phyloP scores from a whole-genome alignment of 805 yeast genomes.

The Wickerhamiella azyma region DNA sequence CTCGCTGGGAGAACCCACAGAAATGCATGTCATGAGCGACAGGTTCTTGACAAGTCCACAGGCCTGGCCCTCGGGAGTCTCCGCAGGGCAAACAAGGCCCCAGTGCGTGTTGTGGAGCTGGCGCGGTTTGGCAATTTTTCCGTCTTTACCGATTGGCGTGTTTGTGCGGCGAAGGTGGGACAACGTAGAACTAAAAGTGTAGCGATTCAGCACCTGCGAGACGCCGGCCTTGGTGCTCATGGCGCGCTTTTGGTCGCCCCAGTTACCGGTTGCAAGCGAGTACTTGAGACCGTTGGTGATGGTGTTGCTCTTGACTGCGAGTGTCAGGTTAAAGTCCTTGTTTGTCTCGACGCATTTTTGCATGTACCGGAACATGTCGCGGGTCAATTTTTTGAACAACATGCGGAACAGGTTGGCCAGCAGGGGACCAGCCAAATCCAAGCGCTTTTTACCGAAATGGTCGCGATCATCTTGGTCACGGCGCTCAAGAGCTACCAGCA shows the following conservation, averaged over 20 bases:
- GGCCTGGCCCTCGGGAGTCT: conserved; percentile 99
- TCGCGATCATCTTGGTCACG: conserved; percentile 98
- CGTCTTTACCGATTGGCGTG: conserved; percentile 98
- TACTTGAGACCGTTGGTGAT: conserved; percentile 95
- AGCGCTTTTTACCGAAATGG: conserved; percentile 96
- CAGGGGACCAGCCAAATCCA: conserved; percentile 97
- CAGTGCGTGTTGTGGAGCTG: conserved; percentile 98
- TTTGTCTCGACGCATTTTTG: conserved; percentile 98
- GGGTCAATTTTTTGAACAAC: conserved; percentile 85
- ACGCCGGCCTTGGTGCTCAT: conserved; percentile 99
- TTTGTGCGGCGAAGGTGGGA: conserved; percentile 98
- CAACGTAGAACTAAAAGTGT: conserved; percentile 95
- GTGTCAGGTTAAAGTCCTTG: conserved; percentile 87
- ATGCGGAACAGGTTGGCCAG: conserved; percentile 91
- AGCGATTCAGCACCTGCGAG: conserved; percentile 93
- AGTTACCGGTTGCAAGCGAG: conserved; percentile 97
- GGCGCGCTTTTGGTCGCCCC: conserved; percentile 99
- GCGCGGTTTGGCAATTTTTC: conserved; percentile 97
- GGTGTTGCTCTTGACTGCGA: conserved; percentile 94
- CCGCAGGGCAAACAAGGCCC: conserved; percentile 99
- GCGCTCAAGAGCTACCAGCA: conserved; percentile 91
- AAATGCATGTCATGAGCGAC: conserved; percentile 92
- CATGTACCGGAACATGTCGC: conserved; percentile 95
- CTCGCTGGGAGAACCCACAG: conserved; percentile 95
- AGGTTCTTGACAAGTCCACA: conserved; percentile 97